A percentile compares a stretch with the other conserved stretches of the same genome.
Conservation (phyloP, 2,329 filamentous ascomycete species). For the Aureobasidium subglaciale region DNA sequence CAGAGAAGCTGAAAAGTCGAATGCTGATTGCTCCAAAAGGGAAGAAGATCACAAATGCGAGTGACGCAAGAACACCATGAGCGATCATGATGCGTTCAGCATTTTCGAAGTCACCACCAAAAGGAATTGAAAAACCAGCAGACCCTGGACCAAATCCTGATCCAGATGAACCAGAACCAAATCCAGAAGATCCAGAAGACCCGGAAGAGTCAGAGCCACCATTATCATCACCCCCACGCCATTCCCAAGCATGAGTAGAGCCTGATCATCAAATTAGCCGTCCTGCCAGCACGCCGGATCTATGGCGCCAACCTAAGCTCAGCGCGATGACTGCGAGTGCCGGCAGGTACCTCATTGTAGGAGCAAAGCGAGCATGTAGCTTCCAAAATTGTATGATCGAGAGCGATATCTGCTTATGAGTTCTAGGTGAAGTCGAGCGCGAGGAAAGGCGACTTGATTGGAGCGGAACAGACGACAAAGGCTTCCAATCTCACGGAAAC, state of each 20-base stretch:
- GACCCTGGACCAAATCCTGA: neutral
- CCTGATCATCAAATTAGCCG: neutral
- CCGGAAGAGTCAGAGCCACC: neutral
- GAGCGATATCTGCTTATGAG: neutral
- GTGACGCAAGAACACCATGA: conserved; percentile 36
- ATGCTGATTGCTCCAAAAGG: conserved; percentile 39
- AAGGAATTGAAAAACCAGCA: conserved; percentile 4
- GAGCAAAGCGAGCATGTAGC: neutral
- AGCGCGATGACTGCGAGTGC: neutral
- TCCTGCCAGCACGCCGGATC: neutral
- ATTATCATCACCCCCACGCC: neutral
- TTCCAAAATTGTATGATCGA: too few relatives aligned
- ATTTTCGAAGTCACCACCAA: neutral
- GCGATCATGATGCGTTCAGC: conserved; percentile 26
- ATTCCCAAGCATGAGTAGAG: conserved; percentile 10
- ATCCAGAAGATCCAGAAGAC: conserved; percentile 5
- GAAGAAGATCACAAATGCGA: conserved; percentile 41
- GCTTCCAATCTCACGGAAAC: neutral
- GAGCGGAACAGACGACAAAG: neutral
- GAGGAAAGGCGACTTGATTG: neutral
- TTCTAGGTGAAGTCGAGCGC: neutral
- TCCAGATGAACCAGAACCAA: conserved; percentile 1
- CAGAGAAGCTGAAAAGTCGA: conserved; percentile 36
- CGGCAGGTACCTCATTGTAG: neutral
- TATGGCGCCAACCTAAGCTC: neutral